phyloP scores from a whole-genome alignment of 768 basidiomycete species.

The Pulveroboletus sp. region DNA sequence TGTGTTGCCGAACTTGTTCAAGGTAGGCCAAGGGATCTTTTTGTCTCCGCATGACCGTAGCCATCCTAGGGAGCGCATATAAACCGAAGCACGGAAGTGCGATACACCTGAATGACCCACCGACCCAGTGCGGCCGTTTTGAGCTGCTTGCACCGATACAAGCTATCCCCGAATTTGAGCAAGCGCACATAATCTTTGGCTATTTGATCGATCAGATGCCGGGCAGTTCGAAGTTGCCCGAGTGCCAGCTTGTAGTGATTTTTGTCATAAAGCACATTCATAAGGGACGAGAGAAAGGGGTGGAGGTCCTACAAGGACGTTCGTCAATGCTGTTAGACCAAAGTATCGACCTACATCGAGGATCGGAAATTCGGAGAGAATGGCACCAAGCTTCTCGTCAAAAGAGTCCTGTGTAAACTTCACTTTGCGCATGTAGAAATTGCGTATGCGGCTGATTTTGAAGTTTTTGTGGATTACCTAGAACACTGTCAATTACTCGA shows the following conservation, averaged over 20 bases:
- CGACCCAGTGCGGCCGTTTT: constrained; percentile 97
- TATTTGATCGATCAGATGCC: constrained; percentile 95
- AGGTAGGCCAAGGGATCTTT: constrained; percentile 98
- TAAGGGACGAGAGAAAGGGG: constrained; percentile 90
- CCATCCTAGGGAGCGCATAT: constrained; percentile 64
- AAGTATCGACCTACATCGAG: constrained; percentile 70
- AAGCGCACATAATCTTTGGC: constrained; percentile 96
- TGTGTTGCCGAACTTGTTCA: constrained; percentile 98
- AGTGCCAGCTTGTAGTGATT: constrained; percentile 99
- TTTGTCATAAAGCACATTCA: constrained; percentile 99
- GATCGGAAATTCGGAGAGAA: constrained; percentile 95
- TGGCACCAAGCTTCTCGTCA: constrained; percentile 91
- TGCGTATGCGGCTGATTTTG: constrained; percentile 97
- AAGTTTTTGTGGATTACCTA: constrained; percentile 99
- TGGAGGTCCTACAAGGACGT: constrained; percentile 68
- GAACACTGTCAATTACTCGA: background rate
- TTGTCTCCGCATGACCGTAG: constrained; percentile 97
- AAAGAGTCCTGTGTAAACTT: constrained; percentile 98
- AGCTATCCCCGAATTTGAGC: constrained; percentile 95
- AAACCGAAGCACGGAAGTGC: background rate
- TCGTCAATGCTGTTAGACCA: constrained; percentile 1
- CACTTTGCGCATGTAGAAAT: constrained; percentile 99
- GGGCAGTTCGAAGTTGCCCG: constrained; percentile 92
- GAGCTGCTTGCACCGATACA: constrained; percentile 98
- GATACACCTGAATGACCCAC: constrained; percentile 43